A percentile compares a stretch with the other conserved stretches of the same genome.
These are phyloP conservation scores for Candida sanyaensis DNA, from an alignment of 1,139 yeast species.

Conservation along the genomic window DNA sequence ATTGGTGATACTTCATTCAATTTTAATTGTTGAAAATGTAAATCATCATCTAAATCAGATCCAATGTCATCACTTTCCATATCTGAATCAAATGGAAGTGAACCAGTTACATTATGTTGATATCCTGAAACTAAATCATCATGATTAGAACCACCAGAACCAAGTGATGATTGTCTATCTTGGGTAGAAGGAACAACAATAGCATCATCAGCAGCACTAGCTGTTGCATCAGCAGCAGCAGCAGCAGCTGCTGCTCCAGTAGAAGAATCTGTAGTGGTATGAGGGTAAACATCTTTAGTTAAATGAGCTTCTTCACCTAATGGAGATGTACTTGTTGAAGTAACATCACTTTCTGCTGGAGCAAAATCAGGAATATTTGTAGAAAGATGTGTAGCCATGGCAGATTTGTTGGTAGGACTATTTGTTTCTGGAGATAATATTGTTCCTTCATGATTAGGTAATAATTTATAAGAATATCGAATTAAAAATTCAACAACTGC, in stretches of 20 bases:
- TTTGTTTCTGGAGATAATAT: constrained; percentile 6
- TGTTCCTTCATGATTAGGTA: constrained; percentile 45
- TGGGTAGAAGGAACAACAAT: too few relatives aligned
- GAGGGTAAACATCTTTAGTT: constrained; percentile 1
- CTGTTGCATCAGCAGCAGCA: too few relatives aligned
- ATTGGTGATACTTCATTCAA: constrained; percentile 10
- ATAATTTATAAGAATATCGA: constrained; percentile 76
- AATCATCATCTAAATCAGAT: constrained; percentile 15
- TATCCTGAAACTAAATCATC: constrained; percentile 30
- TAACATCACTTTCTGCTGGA: constrained; percentile 13
- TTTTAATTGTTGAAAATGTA: constrained; percentile 13
- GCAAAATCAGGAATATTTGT: constrained; percentile 1
- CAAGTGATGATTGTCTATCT: constrained; percentile 10
- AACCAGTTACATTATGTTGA: constrained; percentile 22
- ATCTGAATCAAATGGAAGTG: constrained; percentile 29
- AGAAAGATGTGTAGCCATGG: not conserved
- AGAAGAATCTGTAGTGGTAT: not conserved
- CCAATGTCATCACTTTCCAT: constrained; percentile 24
- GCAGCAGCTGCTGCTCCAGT: too few relatives aligned
- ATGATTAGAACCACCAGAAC: constrained; percentile 9
- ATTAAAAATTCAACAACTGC: constrained; percentile 87
- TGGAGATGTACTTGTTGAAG: constrained; percentile 23
- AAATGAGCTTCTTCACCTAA: constrained; percentile 7
- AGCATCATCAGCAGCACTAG: too few relatives aligned
- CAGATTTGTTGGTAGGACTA: constrained; percentile 1